These are phyloP conservation scores for Verticillium nubilum DNA, from an alignment of 2,329 filamentous ascomycete genomes.

Conservation along the genomic window DNA sequence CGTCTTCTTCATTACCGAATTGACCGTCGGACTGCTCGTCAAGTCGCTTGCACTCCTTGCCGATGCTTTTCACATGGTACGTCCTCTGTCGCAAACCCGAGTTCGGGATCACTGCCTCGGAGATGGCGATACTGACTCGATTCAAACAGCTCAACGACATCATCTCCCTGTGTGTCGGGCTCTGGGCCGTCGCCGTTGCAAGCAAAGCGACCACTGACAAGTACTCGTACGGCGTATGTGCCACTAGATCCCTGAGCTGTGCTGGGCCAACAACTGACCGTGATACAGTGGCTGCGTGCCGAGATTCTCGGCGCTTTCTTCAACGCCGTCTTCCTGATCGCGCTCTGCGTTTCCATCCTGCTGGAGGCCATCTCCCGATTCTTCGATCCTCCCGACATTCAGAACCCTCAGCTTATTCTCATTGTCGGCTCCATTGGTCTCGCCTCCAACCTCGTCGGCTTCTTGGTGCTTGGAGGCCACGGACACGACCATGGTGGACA, in stretches of 20 bases:
- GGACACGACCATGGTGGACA: constrained; percentile 68
- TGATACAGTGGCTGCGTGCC: constrained; percentile 79
- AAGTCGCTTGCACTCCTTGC: constrained; percentile 91
- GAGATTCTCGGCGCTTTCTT: constrained; percentile 95
- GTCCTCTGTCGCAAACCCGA: constrained; percentile 17
- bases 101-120: not conserved
- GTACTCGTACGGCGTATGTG: constrained; percentile 86
- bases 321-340: constrained; percentile 96
- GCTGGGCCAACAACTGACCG: not conserved
- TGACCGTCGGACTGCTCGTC: constrained; percentile 79
- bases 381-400: constrained; percentile 82
- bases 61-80: constrained; percentile 96
- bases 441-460: constrained; percentile 80
- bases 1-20: constrained; percentile 84
- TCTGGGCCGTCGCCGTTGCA: constrained; percentile 92
- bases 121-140: not conserved
- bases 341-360: constrained; percentile 92
- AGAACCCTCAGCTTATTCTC: constrained; percentile 79
- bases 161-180: constrained; percentile 81
- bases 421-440: constrained; percentile 85
- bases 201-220: constrained; percentile 80
- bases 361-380: constrained; percentile 91
- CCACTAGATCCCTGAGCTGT: constrained; percentile 1
- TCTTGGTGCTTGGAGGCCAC: constrained; percentile 90
- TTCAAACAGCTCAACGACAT: constrained; percentile 80